Conservation (phyloP, 2,329 filamentous ascomycete genomes). For the Tolypocladium inflatum region DNA sequence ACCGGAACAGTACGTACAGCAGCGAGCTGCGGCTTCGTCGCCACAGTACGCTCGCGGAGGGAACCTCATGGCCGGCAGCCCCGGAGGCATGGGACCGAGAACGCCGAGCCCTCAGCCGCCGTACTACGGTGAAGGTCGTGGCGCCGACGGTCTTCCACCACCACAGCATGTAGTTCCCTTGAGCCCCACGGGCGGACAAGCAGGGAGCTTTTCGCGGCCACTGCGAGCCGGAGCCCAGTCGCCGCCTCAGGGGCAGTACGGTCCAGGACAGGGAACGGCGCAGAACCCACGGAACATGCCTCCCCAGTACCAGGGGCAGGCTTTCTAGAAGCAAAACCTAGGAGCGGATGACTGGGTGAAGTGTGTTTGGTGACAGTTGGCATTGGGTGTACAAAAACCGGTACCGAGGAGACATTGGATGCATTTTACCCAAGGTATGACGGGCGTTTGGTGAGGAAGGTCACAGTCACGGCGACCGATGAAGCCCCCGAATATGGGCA, state of each 20-base stretch:
- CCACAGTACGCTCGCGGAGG: constrained; percentile 53
- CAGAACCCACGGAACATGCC: constrained; percentile 13
- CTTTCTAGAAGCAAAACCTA: constrained; percentile 14
- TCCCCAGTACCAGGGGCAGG: constrained; percentile 26
- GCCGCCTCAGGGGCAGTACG: constrained; percentile 20
- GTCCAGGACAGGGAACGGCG: constrained; percentile 7
- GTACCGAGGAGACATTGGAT: constrained; percentile 1
- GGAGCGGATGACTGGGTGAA: neutral
- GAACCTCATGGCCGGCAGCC: constrained; percentile 42
- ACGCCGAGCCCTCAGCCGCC: constrained; percentile 17
- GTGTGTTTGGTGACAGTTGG: neutral
- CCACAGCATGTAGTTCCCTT: constrained; percentile 11
- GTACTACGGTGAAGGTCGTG: constrained; percentile 15
- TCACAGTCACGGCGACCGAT: neutral
- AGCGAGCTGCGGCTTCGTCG: constrained; percentile 52
- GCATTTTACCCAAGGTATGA: neutral
- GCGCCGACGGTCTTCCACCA: constrained; percentile 4
- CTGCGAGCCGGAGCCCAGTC: constrained; percentile 16
- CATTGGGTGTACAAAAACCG: neutral
- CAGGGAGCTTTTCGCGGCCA: constrained; percentile 22
- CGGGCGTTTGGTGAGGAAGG: neutral
- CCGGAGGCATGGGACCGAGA: constrained; percentile 13
- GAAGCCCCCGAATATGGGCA: neutral
- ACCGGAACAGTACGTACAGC: constrained; percentile 75
- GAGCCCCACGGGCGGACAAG: constrained; percentile 11